A percentile compares a stretch with the other conserved stretches of the same genome.
These are phyloP conservation scores for Tulasnella sp. DNA, from an alignment of 768 basidiomycete genomes.

Conservation along the genomic window DNA sequence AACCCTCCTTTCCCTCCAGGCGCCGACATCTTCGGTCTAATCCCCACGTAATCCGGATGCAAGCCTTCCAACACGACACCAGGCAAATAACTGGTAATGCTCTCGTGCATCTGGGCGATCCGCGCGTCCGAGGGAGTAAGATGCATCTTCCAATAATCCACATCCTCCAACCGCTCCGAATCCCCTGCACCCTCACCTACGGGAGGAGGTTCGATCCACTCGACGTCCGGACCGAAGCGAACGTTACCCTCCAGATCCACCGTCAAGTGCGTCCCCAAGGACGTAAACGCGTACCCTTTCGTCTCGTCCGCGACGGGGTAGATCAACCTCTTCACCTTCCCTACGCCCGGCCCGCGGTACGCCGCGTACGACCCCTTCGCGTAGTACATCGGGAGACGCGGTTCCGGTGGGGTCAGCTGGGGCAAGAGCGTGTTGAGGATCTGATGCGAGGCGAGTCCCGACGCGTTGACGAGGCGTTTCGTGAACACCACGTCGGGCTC, in stretches of 20 bases:
- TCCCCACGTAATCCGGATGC: slow-evolving; percentile 71
- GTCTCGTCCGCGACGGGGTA: slow-evolving; percentile 68
- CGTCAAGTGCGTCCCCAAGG: slow-evolving; percentile 86
- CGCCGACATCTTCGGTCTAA: slow-evolving; percentile 77
- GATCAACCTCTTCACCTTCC: slow-evolving; percentile 58
- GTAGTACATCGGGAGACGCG: slow-evolving; percentile 63
- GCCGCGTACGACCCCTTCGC: slow-evolving; percentile 80
- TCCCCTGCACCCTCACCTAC: slow-evolving; percentile 26
- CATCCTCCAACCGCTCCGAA: slow-evolving; percentile 29
- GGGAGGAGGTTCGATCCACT: slow-evolving; percentile 54
- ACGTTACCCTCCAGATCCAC: slow-evolving; percentile 76
- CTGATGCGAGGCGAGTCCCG: slow-evolving; percentile 61
- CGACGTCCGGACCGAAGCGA: slow-evolving; percentile 86
- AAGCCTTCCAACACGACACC: slow-evolving; percentile 47
- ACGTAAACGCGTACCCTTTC: slow-evolving; percentile 44
- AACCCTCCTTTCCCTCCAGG: slow-evolving; percentile 50
- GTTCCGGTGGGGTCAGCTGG: slow-evolving; percentile 21
- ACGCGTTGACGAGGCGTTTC: slow-evolving; percentile 68
- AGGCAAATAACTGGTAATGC: slow-evolving; percentile 67
- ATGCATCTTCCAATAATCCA: slow-evolving; percentile 66
- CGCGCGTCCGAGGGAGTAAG: slow-evolving; percentile 45
- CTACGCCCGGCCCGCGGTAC: slow-evolving; percentile 69
- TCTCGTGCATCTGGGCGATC: slow-evolving; percentile 51
- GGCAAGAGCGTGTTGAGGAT: slow-evolving; percentile 61
- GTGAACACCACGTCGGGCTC: slow-evolving; percentile 53